Evolutionary conservation across 257 asterid genomes (phyloP), one percentile per base, ranked within the genome.

Genomic region (Thymus mandschuricus): DNA sequence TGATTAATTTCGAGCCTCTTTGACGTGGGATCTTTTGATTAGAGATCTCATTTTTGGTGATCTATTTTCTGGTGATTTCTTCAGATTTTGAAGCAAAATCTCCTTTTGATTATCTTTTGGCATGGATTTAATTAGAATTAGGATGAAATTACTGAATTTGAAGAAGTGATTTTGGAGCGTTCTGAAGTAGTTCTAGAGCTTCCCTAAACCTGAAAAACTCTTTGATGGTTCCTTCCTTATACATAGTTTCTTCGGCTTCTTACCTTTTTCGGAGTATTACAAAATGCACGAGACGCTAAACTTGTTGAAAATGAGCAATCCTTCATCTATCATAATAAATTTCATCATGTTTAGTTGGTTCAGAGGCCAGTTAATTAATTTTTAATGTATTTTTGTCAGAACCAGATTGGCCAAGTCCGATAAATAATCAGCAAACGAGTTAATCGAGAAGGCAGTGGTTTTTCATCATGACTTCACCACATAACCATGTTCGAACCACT

Each of bases 401-500:
- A 46, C 73, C 60, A 77, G 70, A 78, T 73, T 64, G 70, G 56
- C 11, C 45, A 75, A 80, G 78, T 70, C 70, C 75, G 6, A 72
- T 38, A 67, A 62, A 69, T 64, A 72, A 51, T 60, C 71, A 74
- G 70, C 76, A 77, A 61, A 70, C 64, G 35, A 69, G 74, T 65
- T 31, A 66, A 44, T 10, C 3, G 5, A 51, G 3, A 51, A 51
- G 27, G 57, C 6, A 31, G 71, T 9, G 73, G 74, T 60, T 54
- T 3, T 61, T 3, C 2, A 30, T 30, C 44, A 86, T 76, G 87
- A 66, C 85, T 8, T 79, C 89, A 40, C 83, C 90, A 51, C 83
- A 84, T 54, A 85, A 75, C 48, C 92, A 89, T 67, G 35, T 55
- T 38, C 89, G 92, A 6, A 79, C 91, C 3, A 82, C 92, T 46